Base-by-base conservation (phyloP, 2,329 filamentous ascomycete genomes). In the Cladophialophora carrionii region DNA sequence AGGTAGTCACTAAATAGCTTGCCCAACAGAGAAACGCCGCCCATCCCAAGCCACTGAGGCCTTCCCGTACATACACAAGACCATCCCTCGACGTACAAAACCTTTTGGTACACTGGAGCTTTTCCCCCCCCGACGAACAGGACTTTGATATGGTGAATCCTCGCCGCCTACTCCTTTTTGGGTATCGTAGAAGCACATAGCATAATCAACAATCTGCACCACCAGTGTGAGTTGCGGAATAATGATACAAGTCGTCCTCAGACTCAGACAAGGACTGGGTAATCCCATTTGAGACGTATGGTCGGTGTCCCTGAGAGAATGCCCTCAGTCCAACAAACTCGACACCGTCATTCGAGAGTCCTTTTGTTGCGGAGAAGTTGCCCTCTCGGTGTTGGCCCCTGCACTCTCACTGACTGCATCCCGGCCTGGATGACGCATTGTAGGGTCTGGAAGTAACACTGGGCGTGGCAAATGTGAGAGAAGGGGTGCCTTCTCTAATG, bases 341-440 rank as follows among this genome's bases (percentile, higher is more conserved):
- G 68, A 62, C 20, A 70, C 61, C 14, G 62, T 65, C 63, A 70
- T 70, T 7, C 68, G 65, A 57, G 53, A 52, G 22, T 70, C 68
- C 52, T 59, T 67, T 46, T 63, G 49, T 20, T 26, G 22, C 9
- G 60, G 29, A 9, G 41, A 58, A 9, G n/a, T 31, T 22, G 57
- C 14, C 26, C 31, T 41, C 20, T 51, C 46, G 48, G 31, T 52
- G 9, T 17, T 20, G 46, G 8, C n/a, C 4, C 20, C 10, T 29
- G 41, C 26, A 20, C 24, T 14, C 17, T 26, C 24, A 6, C 29
- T 49, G 17, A 17, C 10, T 4, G 26, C 8, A 22, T 34, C 26
- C 24, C 20, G 20, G 8, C 43, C 37, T 2, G 2, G 9, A 5
- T 26, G 20, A 26, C 57, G 31, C 12, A 10, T 58, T 24, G 24